Conservation (phyloP, 2,329 filamentous ascomycete species). For the Fusarium falciforme region DNA sequence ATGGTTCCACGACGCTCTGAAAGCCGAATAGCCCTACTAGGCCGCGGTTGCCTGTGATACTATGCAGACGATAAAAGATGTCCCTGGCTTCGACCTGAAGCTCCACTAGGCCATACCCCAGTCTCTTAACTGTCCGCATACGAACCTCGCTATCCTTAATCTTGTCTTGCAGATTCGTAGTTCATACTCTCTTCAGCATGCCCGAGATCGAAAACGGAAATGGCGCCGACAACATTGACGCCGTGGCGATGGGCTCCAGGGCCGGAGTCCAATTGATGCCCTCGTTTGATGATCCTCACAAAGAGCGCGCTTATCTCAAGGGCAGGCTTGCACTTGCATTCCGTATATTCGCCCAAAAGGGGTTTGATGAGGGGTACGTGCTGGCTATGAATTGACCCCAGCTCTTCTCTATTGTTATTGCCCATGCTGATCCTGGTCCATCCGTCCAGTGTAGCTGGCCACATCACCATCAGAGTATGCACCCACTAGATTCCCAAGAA, state of each 20-base stretch:
- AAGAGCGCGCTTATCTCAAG: constrained; percentile 64
- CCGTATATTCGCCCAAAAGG: constrained; percentile 67
- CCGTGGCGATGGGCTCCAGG: not conserved
- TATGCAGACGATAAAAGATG: not conserved
- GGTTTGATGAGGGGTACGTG: constrained; percentile 62
- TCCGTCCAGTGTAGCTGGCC: constrained; percentile 65
- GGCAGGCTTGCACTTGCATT: constrained; percentile 65
- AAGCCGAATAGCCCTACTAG: too few relatives aligned
- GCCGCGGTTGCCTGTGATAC: not conserved
- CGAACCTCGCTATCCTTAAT: not conserved
- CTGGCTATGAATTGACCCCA: not conserved
- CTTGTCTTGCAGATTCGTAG: too few relatives aligned
- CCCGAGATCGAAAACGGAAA: not conserved
- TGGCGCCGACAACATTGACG: not conserved
- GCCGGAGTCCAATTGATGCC: not conserved
- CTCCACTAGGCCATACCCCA: not conserved
- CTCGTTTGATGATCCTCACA: constrained; percentile 6
- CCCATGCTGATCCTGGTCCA: not conserved
- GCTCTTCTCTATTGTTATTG: not conserved
- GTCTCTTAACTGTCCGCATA: not conserved
- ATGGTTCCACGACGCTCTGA: too few relatives aligned
- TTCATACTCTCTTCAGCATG: not conserved
- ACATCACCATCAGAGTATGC: constrained; percentile 62
- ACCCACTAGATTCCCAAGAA: too few relatives aligned
- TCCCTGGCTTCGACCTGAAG: not conserved